Evolutionary conservation across 2,329 filamentous ascomycete genomes (phyloP), one percentile per base, ranked within the genome.

Genomic region (Cercospora sp.): DNA sequence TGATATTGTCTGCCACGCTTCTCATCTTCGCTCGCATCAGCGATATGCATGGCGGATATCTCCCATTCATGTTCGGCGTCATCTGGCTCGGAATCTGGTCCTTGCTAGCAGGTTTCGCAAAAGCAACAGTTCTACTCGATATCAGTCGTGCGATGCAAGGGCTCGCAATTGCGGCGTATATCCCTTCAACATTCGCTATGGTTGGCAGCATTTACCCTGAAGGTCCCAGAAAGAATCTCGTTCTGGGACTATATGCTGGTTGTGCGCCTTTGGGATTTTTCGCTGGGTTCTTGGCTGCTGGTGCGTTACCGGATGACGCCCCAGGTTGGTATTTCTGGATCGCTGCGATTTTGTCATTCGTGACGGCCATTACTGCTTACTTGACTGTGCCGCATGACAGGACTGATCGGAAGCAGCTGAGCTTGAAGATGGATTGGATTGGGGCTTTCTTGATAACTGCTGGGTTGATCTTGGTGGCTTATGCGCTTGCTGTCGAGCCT

Each of bases 231-330:
- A 76, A 75, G 66, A 80, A 79, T 51, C 64, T 78, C 12, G 75
- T 79, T 7, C 66, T 79, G 48, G 76, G 76, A 4, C 64, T 79
- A n/a, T 78, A 79, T 53, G 74, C 75, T n/a, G 78, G 77, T 0
- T 78, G 73, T 66, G 78, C 78, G 8, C 78, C 78, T 12, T 64
- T 80, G 5, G 78, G 78, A 0, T 79, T 79, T 73, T 80, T 77
- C 62, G 72, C 71, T 5, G 78, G 78, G 2, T 77, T 80, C 58
- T 67, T 78, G 20, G 73, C 73, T 10, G 76, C 77, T 33, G 76
- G 77, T 23, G 73, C 74, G 30, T 64, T 79, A 31, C 74, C 75
- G 2, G 67, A 68, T 2, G 61, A 69, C 28, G 65, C 72, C 9
- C 68, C 74, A 16, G 69, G 69, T 4, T 79, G 77, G 78, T 80